Percentiles rank a stretch among this genome's conserved stretches.
Conservation (phyloP, 106 monocot species). For the Dactylorhiza incarnata region DNA sequence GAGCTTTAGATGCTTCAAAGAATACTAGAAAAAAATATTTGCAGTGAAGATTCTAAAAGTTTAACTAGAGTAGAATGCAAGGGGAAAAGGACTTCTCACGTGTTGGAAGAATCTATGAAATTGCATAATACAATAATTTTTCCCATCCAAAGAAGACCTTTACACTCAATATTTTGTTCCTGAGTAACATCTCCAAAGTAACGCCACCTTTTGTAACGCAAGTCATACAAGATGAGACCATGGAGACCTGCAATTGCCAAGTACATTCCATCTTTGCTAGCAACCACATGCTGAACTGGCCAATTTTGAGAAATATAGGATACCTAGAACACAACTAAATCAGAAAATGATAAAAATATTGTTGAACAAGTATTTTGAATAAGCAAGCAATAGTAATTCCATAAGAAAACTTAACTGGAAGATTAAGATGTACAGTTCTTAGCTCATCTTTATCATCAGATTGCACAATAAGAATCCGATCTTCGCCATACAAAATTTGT, state of each 20-base stretch:
- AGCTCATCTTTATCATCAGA: conserved; percentile 85
- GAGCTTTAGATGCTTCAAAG: background rate
- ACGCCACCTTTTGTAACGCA: conserved; percentile 88
- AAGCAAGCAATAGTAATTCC: conserved; percentile 11
- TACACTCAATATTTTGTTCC: conserved; percentile 94
- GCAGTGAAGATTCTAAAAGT: background rate
- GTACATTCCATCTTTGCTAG: conserved; percentile 93
- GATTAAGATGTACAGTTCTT: conserved; percentile 83
- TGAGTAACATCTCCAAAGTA: conserved; percentile 97
- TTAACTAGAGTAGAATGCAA: background rate
- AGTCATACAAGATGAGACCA: conserved; percentile 90
- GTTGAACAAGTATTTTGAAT: conserved; percentile 1
- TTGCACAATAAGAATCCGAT: conserved; percentile 86
- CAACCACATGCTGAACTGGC: conserved; percentile 87
- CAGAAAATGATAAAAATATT: conserved; percentile 9
- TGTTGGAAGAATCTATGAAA: conserved; percentile 67
- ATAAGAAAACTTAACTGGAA: conserved; percentile 69
- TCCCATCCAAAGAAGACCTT: conserved; percentile 93
- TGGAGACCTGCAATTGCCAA: conserved; percentile 88
- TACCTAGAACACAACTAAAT: conserved; percentile 37
- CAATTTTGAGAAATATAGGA: conserved; percentile 98
- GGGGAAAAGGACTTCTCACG: conserved; percentile 41
- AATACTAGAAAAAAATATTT: background rate
- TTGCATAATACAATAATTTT: conserved; percentile 97
- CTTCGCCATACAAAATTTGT: conserved; percentile 93